phyloP scores from a whole-genome alignment of 148 eudicot genomes.

The Pharnaceum exiguum region DNA sequence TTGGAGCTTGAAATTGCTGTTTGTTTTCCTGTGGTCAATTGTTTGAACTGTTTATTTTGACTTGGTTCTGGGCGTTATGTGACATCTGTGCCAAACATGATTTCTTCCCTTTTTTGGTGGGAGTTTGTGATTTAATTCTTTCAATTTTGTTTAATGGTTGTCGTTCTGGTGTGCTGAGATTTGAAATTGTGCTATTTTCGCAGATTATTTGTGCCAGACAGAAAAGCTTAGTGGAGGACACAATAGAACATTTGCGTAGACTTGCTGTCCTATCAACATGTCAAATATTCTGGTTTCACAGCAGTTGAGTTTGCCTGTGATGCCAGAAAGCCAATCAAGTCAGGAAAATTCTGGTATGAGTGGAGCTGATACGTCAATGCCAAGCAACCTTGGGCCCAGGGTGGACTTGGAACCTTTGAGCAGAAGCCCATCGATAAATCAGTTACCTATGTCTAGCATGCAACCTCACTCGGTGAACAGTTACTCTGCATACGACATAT shows the following conservation, averaged over 20 bases:
- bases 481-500: conserved; percentile 18
- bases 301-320: conserved; percentile 26
- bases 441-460: conserved; percentile 32
- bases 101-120: no score
- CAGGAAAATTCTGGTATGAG: conserved; percentile 36
- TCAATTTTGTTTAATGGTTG: no score
- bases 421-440: conserved; percentile 23
- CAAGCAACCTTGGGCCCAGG: conserved; percentile 36
- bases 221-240: not conserved
- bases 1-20: no score
- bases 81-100: no score
- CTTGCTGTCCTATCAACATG: conserved; percentile 24
- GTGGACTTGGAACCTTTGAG: conserved; percentile 30
- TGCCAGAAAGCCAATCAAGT: conserved; percentile 32
- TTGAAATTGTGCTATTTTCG: not conserved
- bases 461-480: conserved; percentile 23
- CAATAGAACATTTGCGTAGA: conserved; percentile 6
- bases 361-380: conserved; percentile 32
- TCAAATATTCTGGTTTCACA: conserved; percentile 45
- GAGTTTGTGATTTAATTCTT: no score
- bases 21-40: no score
- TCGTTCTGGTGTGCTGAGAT: not conserved
- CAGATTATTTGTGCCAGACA: not conserved
- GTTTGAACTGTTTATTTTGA: no score
- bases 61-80: no score